A percentile compares a stretch with the other conserved stretches of the same genome.
Evolutionary conservation across 345 rosid genomes (phyloP).

Genomic region (Capsella bursapastoris): DNA sequence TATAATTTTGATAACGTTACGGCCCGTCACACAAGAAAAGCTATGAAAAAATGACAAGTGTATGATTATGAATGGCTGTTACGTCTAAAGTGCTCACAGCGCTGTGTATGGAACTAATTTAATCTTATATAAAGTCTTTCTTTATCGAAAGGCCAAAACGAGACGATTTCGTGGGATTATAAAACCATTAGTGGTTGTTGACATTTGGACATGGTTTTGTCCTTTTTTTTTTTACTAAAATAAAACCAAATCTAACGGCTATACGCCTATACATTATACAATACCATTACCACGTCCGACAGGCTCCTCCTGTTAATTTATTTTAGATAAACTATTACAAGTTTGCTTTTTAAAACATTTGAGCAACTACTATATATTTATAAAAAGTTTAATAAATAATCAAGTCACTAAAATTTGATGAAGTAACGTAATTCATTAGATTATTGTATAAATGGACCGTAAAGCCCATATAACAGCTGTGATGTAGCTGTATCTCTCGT

Average conservation of each 20-base stretch:
- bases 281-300: slow-evolving; percentile 18
- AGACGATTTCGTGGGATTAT: slow-evolving; percentile 41
- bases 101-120: not conserved
- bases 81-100: not conserved
- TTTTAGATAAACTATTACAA: too few species aligned
- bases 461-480: slow-evolving; percentile 36
- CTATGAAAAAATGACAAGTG: not conserved
- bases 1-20: slow-evolving; percentile 21
- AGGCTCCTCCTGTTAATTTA: too few species aligned
- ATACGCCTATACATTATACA: not conserved
- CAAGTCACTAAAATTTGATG: too few species aligned
- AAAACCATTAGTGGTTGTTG: slow-evolving; percentile 9
- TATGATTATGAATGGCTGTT: not conserved
- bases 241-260: slow-evolving; percentile 37
- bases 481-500: not conserved
- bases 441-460: slow-evolving; percentile 8
- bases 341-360: too few species aligned
- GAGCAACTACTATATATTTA: too few species aligned
- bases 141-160: slow-evolving; percentile 27
- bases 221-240: not conserved
- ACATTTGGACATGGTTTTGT: not conserved
- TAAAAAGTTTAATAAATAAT: too few species aligned
- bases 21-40: not conserved
- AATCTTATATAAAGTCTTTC: not conserved
- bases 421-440: not conserved